A percentile compares a stretch with the other conserved stretches of the same genome.
Conservation (phyloP, 306 rosid species). For the Quercus aquifolioides region DNA sequence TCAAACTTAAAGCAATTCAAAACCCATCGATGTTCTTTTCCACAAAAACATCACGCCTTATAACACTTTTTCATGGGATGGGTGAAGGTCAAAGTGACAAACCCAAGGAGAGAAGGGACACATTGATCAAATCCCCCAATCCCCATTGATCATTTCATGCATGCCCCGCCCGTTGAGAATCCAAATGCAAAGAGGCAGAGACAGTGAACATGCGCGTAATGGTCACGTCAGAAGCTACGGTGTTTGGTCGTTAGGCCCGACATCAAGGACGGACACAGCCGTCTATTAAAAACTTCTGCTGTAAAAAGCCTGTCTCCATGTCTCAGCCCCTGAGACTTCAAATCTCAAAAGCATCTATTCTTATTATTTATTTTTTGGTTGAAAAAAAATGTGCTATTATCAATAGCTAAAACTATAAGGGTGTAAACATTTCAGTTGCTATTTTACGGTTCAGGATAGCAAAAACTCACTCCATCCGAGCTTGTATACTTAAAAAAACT, state of each 20-base stretch:
- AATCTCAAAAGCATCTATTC: too few relatives aligned
- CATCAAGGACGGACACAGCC: conserved; percentile 45
- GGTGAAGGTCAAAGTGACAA: conserved; percentile 10
- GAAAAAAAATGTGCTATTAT: too few relatives aligned
- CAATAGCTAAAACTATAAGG: too few relatives aligned
- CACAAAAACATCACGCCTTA: background rate
- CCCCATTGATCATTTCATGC: background rate
- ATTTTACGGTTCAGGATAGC: too few relatives aligned
- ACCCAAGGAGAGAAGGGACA: background rate
- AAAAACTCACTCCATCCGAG: rapidly evolving
- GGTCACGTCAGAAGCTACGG: conserved; percentile 49
- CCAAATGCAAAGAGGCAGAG: conserved; percentile 1
- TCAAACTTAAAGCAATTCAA: background rate
- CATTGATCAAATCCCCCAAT: background rate
- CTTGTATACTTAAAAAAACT: too few relatives aligned
- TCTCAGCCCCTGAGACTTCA: background rate
- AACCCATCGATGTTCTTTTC: background rate
- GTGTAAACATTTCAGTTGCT: too few relatives aligned
- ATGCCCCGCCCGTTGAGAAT: conserved; percentile 17
- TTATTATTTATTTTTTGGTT: too few relatives aligned
- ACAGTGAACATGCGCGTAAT: conserved; percentile 34
- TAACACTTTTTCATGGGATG: background rate
- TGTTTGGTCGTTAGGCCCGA: conserved; percentile 16
- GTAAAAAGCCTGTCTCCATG: background rate
- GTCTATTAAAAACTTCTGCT: conserved; percentile 20